Percentiles rank a stretch among this genome's conserved stretches.
These are phyloP conservation scores for Tieghemostelium lacteum DNA, from an alignment of 78 protist genomes.

Conservation along the genomic window DNA sequence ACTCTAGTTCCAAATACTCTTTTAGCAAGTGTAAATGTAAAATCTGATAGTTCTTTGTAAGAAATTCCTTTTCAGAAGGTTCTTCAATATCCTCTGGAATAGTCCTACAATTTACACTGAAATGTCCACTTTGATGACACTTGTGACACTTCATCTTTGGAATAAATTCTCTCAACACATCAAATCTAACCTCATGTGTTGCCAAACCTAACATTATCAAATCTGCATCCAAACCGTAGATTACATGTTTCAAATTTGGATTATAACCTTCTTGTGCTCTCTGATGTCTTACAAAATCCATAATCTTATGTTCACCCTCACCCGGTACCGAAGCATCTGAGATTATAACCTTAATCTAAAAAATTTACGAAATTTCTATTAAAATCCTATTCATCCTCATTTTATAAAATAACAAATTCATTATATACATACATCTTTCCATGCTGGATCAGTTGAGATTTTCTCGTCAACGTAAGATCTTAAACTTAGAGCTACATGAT, in stretches of 20 bases:
- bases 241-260: conserved; percentile 83
- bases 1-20: conserved; percentile 75
- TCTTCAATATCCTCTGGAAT: background rate
- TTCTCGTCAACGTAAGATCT: conserved; percentile 82
- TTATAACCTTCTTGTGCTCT: conserved; percentile 82
- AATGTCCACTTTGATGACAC: background rate
- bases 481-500: conserved; percentile 79
- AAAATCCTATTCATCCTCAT: too few relatives aligned
- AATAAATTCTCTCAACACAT: conserved; percentile 92
- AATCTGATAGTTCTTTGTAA: conserved; percentile 39
- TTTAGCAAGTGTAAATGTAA: conserved; percentile 64
- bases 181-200: conserved; percentile 97
- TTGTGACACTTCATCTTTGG: conserved; percentile 1
- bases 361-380: background rate
- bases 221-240: conserved; percentile 98
- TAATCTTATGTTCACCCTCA: conserved; percentile 98
- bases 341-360: conserved; percentile 60
- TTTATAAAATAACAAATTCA: too few relatives aligned
- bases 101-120: background rate
- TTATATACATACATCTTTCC: conserved; percentile 70
- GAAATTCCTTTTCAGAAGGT: conserved; percentile 12
- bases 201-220: conserved; percentile 97
- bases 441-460: conserved; percentile 71
- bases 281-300: conserved; percentile 92
- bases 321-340: conserved; percentile 82